A percentile compares a stretch with the other conserved stretches of the same genome.
Conservation (phyloP, 257 asterid species). For the Primulina eburnea region DNA sequence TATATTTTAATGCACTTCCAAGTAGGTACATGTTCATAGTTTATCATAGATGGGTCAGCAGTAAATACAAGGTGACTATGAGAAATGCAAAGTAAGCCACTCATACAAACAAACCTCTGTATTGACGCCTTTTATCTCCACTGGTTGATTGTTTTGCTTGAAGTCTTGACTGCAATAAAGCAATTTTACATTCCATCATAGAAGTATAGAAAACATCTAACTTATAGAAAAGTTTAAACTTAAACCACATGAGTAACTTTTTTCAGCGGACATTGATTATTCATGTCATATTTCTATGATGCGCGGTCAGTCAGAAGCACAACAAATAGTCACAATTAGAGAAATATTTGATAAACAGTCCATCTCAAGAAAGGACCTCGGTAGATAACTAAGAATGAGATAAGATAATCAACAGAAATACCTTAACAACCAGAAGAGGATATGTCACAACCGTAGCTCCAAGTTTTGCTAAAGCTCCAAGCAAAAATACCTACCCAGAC, state of each 20-base stretch:
- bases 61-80: not conserved
- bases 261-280: slow-evolving; percentile 1
- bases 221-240: slow-evolving; percentile 7
- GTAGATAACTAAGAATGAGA: slow-evolving; percentile 3
- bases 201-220: slow-evolving; percentile 20
- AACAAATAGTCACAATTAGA: not conserved
- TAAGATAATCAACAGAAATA: slow-evolving; percentile 22
- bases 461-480: slow-evolving; percentile 98
- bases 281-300: not conserved
- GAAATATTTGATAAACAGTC: not conserved
- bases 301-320: not conserved
- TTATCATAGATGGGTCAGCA: too few relatives aligned
- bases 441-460: slow-evolving; percentile 97
- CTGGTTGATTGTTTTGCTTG: slow-evolving; percentile 74
- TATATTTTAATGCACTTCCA: too few relatives aligned
- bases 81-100: slow-evolving; percentile 13
- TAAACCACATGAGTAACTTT: not conserved
- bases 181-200: not conserved
- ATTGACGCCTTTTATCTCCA: slow-evolving; percentile 74
- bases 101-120: slow-evolving; percentile 66
- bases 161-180: slow-evolving; percentile 78
- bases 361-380: not conserved
- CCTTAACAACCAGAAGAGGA: slow-evolving; percentile 96
- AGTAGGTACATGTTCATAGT: too few relatives aligned
- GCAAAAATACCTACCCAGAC: slow-evolving; percentile 66